Percentiles rank a stretch among this genome's conserved stretches.
Conservation (phyloP, 2,329 filamentous ascomycete species). For the Fusarium torreyae region DNA sequence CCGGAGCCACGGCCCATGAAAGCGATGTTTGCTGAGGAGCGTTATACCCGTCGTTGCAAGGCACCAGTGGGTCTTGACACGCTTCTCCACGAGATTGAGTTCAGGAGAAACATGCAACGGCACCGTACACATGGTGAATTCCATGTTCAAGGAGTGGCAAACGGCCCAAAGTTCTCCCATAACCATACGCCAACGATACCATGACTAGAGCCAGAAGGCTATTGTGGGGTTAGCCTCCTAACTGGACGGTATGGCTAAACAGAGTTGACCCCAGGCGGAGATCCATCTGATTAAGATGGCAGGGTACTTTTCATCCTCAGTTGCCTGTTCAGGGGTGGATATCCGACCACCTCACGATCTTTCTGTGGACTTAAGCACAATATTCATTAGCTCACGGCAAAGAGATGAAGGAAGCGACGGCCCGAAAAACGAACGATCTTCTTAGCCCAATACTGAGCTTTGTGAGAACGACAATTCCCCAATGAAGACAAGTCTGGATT, state of each 20-base stretch:
- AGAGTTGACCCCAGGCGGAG: constrained; percentile 17
- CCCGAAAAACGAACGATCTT: constrained; percentile 29
- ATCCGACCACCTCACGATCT: constrained; percentile 25
- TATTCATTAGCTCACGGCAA: constrained; percentile 20
- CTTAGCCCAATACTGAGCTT: constrained; percentile 21
- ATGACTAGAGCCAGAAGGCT: constrained; percentile 1
- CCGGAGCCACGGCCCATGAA: constrained; percentile 18
- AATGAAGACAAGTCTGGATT: constrained; percentile 4
- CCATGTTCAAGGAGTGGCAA: constrained; percentile 15
- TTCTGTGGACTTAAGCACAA: constrained; percentile 11
- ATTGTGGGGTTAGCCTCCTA: constrained; percentile 18
- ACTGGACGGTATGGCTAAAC: constrained; percentile 33
- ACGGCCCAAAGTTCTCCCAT: neutral
- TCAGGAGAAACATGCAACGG: constrained; percentile 3
- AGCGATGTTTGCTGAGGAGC: constrained; percentile 5
- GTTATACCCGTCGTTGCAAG: constrained; percentile 4
- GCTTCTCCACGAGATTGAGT: constrained; percentile 4
- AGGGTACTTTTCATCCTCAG: constrained; percentile 23
- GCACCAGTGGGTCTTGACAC: constrained; percentile 2
- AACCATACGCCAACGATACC: neutral
- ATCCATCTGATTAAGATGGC: constrained; percentile 27
- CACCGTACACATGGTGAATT: neutral
- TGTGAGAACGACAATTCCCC: constrained; percentile 2
- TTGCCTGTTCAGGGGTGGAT: constrained; percentile 26
- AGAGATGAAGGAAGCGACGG: constrained; percentile 42